A percentile compares a stretch with the other conserved stretches of the same genome.
Conservation (phyloP, 257 asterid genomes). For the Echium plantagineum region DNA sequence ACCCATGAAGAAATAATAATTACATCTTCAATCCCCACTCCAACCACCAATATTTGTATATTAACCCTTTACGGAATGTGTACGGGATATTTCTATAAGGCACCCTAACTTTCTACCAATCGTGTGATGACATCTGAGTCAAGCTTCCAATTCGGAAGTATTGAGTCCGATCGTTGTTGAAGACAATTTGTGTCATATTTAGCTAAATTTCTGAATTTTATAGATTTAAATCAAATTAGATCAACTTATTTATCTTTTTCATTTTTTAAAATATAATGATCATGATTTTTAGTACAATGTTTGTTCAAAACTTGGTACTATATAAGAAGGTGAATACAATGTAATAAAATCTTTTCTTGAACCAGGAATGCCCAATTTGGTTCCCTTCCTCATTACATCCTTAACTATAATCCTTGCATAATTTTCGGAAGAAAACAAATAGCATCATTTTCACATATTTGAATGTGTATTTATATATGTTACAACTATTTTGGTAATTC, state of each 20-base stretch:
- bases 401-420: background rate
- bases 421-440: background rate
- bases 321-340: background rate
- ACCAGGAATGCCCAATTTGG: background rate
- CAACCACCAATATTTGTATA: too few species aligned
- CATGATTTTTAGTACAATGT: background rate
- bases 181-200: too few species aligned
- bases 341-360: background rate
- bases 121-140: too few species aligned
- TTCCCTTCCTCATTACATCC: background rate
- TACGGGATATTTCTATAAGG: too few species aligned
- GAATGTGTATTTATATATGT: background rate
- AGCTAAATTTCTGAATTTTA: background rate
- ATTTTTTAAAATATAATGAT: background rate
- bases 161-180: too few species aligned
- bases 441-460: background rate
- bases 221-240: background rate
- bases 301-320: too few species aligned
- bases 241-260: too few species aligned
- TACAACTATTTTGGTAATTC: background rate
- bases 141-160: too few species aligned
- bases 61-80: too few species aligned
- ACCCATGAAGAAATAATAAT: too few species aligned
- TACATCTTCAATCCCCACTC: too few species aligned
- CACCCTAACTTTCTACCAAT: too few species aligned